phyloP scores from a whole-genome alignment of 768 basidiomycete genomes.

The Asterophora lycoperdoides region DNA sequence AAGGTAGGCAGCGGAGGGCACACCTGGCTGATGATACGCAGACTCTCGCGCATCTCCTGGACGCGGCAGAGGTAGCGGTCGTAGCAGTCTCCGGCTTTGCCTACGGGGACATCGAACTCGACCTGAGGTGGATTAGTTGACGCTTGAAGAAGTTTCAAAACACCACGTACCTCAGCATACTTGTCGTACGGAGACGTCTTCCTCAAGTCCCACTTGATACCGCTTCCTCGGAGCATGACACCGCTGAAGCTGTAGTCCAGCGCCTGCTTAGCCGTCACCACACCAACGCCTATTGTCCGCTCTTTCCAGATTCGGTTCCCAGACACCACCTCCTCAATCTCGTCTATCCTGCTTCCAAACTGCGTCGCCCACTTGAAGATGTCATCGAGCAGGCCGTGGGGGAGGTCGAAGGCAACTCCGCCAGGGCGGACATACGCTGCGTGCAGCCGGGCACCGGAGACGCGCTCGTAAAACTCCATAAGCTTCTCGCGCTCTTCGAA shows the following conservation, averaged over 20 bases:
- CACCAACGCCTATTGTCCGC: conserved; percentile 85
- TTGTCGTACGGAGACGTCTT: conserved; percentile 94
- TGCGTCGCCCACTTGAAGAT: conserved; percentile 98
- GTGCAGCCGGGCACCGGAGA: conserved; percentile 95
- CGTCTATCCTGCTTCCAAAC: conserved; percentile 85
- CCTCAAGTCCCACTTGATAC: conserved; percentile 91
- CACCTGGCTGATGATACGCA: conserved; percentile 82
- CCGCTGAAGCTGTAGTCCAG: conserved; percentile 92
- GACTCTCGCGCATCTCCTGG: conserved; percentile 95
- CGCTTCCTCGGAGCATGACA: conserved; percentile 94
- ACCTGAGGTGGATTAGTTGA: conserved; percentile 45
- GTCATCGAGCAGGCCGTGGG: conserved; percentile 97
- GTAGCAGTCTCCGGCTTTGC: conserved; percentile 96
- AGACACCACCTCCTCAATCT: conserved; percentile 97
- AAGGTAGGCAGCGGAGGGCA: conserved; percentile 11
- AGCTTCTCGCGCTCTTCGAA: conserved; percentile 99
- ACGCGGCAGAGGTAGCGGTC: conserved; percentile 97
- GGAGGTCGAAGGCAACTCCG: conserved; percentile 96
- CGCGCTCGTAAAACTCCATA: conserved; percentile 99
- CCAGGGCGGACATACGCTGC: conserved; percentile 98
- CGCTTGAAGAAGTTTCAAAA: not conserved
- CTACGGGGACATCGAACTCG: conserved; percentile 96
- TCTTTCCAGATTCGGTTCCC: conserved; percentile 99
- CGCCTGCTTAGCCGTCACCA: conserved; percentile 89
- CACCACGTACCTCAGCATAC: conserved; percentile 70